Conservation (phyloP, 2,329 filamentous ascomycete species). For the Epichloe scottii region DNA sequence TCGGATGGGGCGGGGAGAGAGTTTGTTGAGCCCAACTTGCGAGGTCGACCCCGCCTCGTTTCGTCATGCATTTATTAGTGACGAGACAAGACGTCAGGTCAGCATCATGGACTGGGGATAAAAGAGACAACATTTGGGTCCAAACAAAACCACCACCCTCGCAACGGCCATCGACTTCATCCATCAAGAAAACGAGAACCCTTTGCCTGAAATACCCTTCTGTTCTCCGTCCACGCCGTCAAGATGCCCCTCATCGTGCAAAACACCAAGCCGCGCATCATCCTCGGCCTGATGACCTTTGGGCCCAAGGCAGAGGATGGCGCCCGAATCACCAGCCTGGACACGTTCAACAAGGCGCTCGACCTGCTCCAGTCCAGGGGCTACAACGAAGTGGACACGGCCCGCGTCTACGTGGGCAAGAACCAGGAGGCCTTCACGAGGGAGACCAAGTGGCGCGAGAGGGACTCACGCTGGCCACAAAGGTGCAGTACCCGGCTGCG, state of each 20-base stretch:
- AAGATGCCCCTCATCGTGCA: constrained; percentile 34
- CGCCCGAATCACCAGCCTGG: constrained; percentile 55
- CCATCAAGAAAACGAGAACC: too few species aligned
- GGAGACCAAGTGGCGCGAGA: constrained; percentile 64
- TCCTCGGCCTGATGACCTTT: constrained; percentile 82
- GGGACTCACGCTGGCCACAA: constrained; percentile 71
- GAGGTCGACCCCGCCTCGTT: too few species aligned
- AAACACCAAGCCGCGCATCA: constrained; percentile 49
- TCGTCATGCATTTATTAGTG: too few species aligned
- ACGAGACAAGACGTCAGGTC: too few species aligned
- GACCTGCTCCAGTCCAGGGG: constrained; percentile 67
- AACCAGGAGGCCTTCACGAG: constrained; percentile 69
- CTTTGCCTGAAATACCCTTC: background rate
- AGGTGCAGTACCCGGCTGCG: constrained; percentile 49
- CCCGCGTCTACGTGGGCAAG: constrained; percentile 58
- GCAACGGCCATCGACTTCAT: too few species aligned
- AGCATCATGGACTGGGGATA: too few species aligned
- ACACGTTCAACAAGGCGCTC: constrained; percentile 59
- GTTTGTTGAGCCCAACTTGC: too few species aligned
- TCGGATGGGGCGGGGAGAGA: too few species aligned
- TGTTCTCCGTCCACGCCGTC: background rate
- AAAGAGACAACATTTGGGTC: too few species aligned
- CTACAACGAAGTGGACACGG: constrained; percentile 79
- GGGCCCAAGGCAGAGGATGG: constrained; percentile 49
- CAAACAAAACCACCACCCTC: too few species aligned